Percentiles rank a stretch among this genome's conserved stretches.
Conservation (phyloP, 352 stramenopile species). For the Phytophthora colocasiae region DNA sequence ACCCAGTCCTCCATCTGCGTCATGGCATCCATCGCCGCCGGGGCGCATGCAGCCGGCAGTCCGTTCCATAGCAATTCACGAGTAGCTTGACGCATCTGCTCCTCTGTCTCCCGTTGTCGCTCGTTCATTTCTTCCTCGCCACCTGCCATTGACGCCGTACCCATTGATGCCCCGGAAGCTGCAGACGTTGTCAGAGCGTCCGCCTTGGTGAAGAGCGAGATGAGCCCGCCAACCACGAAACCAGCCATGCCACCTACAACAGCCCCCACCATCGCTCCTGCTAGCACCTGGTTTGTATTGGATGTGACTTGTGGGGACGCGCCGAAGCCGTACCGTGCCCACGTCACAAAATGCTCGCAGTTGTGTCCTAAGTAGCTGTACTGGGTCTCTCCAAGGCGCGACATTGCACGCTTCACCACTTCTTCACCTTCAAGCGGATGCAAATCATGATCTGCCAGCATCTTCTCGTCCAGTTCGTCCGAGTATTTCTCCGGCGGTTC, state of each 20-base stretch:
- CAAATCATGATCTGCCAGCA: constrained; percentile 51
- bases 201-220: constrained; percentile 71
- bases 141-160: background rate
- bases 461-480: constrained; percentile 54
- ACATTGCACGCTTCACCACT: constrained; percentile 52
- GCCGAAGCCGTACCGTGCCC: constrained; percentile 63
- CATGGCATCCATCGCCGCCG: constrained; percentile 45
- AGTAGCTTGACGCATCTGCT: constrained; percentile 31
- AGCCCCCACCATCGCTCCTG: constrained; percentile 64
- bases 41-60: constrained; percentile 37
- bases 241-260: constrained; percentile 65
- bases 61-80: constrained; percentile 55
- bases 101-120: constrained; percentile 16
- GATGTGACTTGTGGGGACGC: constrained; percentile 65
- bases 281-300: constrained; percentile 68
- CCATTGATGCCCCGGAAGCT: constrained; percentile 9
- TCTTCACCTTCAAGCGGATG: constrained; percentile 51
- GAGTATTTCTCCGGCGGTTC: constrained; percentile 50
- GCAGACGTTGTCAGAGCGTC: constrained; percentile 60
- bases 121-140: constrained; percentile 22
- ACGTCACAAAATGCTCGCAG: constrained; percentile 85
- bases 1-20: constrained; percentile 59
- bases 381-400: constrained; percentile 54
- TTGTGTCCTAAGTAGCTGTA: constrained; percentile 70
- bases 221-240: constrained; percentile 62